These are phyloP conservation scores for Entomortierella lignicola DNA, from an alignment of 192 early-diverging fungal species.

Conservation along the genomic window DNA sequence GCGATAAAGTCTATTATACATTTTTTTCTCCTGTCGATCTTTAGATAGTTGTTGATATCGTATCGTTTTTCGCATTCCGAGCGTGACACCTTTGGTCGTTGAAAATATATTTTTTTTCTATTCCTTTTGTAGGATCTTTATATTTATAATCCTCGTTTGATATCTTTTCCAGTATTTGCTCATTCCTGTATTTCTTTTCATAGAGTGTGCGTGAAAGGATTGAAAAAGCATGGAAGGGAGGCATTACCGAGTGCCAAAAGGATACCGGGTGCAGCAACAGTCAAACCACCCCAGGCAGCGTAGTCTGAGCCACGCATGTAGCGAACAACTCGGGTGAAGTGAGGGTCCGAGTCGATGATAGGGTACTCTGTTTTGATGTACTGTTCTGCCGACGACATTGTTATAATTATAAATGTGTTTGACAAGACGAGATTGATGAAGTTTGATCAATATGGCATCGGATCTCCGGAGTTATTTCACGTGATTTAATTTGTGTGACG, in stretches of 20 bases:
- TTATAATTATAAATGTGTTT: background rate
- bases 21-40: too few species aligned
- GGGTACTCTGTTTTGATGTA: constrained; percentile 73
- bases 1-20: too few species aligned
- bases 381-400: constrained; percentile 56
- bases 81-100: background rate
- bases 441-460: background rate
- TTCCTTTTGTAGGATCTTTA: too few species aligned
- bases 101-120: too few species aligned
- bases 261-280: constrained; percentile 79
- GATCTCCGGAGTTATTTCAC: background rate
- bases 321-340: constrained; percentile 87
- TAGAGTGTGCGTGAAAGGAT: background rate
- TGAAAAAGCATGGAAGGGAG: background rate
- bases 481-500: background rate
- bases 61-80: too few species aligned
- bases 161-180: background rate
- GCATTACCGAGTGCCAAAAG: constrained; percentile 79
- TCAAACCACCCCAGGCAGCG: constrained; percentile 68
- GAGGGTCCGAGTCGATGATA: constrained; percentile 92
- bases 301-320: constrained; percentile 92
- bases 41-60: too few species aligned
- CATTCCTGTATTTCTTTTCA: background rate
- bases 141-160: too few species aligned
- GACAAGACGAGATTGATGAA: background rate